Percentiles rank a stretch among this genome's conserved stretches.
These are phyloP conservation scores for Hypoxylon sp. DNA, from an alignment of 2,329 filamentous ascomycete genomes.

Conservation along the genomic window DNA sequence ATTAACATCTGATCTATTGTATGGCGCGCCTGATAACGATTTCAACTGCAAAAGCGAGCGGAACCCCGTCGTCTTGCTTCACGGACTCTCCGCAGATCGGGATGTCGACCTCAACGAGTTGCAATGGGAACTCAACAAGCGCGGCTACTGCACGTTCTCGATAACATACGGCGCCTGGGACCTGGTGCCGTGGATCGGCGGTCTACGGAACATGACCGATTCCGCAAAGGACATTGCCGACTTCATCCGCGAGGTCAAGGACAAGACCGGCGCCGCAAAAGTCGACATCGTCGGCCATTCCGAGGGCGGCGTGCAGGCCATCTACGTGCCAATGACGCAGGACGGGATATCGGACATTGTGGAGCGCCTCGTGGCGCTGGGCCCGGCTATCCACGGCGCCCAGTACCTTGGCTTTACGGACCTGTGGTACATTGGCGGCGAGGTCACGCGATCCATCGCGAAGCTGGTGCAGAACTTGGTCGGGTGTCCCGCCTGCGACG, in stretches of 20 bases:
- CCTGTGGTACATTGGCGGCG: constrained; percentile 46
- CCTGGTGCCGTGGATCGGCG: constrained; percentile 54
- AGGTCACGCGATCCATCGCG: constrained; percentile 39
- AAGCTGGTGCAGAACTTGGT: constrained; percentile 36
- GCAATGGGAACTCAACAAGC: constrained; percentile 44
- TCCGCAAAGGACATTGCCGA: constrained; percentile 55
- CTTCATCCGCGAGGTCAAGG: constrained; percentile 53
- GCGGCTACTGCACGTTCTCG: constrained; percentile 58
- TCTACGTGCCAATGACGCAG: constrained; percentile 50
- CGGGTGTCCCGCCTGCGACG: constrained; percentile 47
- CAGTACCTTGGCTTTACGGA: constrained; percentile 47
- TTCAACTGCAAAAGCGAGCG: constrained; percentile 44
- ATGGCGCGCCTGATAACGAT: constrained; percentile 46
- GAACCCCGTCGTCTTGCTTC: constrained; percentile 62
- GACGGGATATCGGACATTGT: constrained; percentile 43
- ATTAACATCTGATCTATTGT: constrained; percentile 36
- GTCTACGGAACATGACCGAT: constrained; percentile 53
- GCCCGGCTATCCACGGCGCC: constrained; percentile 47
- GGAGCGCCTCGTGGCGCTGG: constrained; percentile 45
- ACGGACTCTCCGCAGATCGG: constrained; percentile 50
- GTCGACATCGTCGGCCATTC: constrained; percentile 58
- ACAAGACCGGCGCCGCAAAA: constrained; percentile 52
- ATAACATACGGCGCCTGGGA: constrained; percentile 56
- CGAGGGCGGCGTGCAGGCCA: constrained; percentile 56
- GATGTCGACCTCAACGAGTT: constrained; percentile 46